Percentiles rank a stretch among this genome's conserved stretches.
These are phyloP conservation scores for Kuraishia floccosa DNA, from an alignment of 805 yeast genomes.

Conservation along the genomic window DNA sequence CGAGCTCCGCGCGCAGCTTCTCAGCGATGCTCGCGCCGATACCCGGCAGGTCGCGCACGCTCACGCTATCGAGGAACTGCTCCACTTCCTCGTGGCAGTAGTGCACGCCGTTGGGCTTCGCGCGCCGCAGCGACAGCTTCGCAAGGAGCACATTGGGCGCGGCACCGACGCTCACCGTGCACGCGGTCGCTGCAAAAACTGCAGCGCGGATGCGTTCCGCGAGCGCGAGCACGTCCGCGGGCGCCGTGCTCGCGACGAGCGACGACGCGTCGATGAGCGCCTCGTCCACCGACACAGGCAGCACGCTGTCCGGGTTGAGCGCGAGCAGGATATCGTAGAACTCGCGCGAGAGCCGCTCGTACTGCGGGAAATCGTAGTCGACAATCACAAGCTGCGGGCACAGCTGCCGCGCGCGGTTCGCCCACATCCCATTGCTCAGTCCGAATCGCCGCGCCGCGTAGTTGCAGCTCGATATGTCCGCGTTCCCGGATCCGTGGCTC, in stretches of 20 bases:
- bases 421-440: conserved; percentile 86
- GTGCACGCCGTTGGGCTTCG: conserved; percentile 67
- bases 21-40: conserved; percentile 40
- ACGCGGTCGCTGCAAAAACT: conserved; percentile 33
- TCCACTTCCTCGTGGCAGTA: conserved; percentile 12
- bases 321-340: conserved; percentile 52
- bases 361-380: conserved; percentile 64
- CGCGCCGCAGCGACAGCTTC: conserved; percentile 55
- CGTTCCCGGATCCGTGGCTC: conserved; percentile 44
- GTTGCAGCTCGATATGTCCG: conserved; percentile 90
- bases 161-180: conserved; percentile 76
- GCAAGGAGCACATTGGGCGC: conserved; percentile 68
- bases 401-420: conserved; percentile 43
- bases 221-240: conserved; percentile 10
- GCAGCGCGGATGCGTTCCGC: conserved; percentile 23
- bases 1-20: conserved; percentile 28
- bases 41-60: conserved; percentile 44
- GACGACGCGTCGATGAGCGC: conserved; percentile 59
- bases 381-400: conserved; percentile 55
- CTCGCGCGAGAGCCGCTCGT: conserved; percentile 50
- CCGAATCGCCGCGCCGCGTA: conserved; percentile 78
- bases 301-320: conserved; percentile 34
- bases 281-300: conserved; percentile 90
- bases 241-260: conserved; percentile 5
- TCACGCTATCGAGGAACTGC: conserved; percentile 23